phyloP scores from a whole-genome alignment of 768 basidiomycete species.

The Rhizopogon salebrosus region DNA sequence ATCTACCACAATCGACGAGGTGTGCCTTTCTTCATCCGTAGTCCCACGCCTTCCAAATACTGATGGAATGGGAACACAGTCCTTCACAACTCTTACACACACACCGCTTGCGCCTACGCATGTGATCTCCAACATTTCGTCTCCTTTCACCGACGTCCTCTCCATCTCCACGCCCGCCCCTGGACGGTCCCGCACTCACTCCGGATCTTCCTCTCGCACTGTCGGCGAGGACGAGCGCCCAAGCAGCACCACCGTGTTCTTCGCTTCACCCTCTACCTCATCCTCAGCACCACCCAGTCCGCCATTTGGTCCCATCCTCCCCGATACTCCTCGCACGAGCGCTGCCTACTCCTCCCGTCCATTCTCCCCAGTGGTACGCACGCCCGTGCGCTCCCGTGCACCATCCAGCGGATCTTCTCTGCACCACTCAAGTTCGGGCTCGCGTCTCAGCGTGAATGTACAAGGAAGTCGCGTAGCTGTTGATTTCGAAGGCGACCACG shows the following conservation, averaged over 20 bases:
- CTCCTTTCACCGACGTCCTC: slow-evolving; percentile 10
- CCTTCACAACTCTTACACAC: slow-evolving; percentile 40
- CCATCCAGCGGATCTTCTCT: neutral
- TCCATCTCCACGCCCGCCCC: slow-evolving; percentile 2
- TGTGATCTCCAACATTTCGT: slow-evolving; percentile 36
- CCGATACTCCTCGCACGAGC: slow-evolving; percentile 23
- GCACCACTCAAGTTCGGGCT: neutral
- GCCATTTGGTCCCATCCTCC: slow-evolving; percentile 26
- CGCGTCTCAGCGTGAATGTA: neutral
- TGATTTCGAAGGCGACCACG: neutral
- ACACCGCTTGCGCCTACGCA: slow-evolving; percentile 45
- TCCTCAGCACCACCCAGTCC: neutral
- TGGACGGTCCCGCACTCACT: slow-evolving; percentile 11
- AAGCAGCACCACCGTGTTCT: neutral
- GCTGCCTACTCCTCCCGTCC: slow-evolving; percentile 22
- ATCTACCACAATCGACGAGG: slow-evolving; percentile 44
- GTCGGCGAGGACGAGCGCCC: slow-evolving; percentile 9
- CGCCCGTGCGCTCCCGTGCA: neutral
- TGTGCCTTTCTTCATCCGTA: slow-evolving; percentile 18
- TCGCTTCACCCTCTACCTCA: neutral
- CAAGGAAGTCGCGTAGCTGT: neutral
- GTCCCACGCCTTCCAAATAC: neutral
- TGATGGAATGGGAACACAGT: slow-evolving; percentile 30
- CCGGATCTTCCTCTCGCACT: neutral
- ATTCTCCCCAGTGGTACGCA: slow-evolving; percentile 21